Percentiles rank a stretch among this genome's conserved stretches.
Conservation (phyloP, 2,329 filamentous ascomycete genomes). For the Alternaria metachromatica region DNA sequence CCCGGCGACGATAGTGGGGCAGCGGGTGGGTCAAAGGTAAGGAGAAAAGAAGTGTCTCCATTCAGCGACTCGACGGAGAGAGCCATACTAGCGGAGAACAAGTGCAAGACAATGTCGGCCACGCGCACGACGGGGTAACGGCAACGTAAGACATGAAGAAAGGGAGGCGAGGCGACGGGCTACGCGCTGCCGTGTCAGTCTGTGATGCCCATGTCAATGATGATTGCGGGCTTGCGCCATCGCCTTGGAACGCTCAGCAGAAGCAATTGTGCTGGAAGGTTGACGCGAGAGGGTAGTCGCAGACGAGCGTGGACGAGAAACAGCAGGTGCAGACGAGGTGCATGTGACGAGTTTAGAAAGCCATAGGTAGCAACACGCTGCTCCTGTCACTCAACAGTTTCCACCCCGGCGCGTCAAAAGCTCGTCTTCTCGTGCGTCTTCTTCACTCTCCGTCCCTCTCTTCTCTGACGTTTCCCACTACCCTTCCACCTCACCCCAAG, state of each 20-base stretch:
- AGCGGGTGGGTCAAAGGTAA: conserved; percentile 66
- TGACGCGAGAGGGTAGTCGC: conserved; percentile 13
- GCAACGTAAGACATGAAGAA: conserved; percentile 3
- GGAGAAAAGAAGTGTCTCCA: conserved; percentile 68
- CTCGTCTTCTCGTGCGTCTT: not conserved
- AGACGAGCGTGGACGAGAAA: conserved; percentile 6
- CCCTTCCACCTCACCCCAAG: not conserved
- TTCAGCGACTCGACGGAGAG: conserved; percentile 70
- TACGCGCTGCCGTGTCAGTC: conserved; percentile 4
- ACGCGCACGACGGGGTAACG: conserved; percentile 2
- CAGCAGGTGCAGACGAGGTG: conserved; percentile 16
- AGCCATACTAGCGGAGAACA: conserved; percentile 58
- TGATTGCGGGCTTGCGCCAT: conserved; percentile 7
- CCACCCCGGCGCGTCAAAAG: not conserved
- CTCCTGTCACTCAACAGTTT: conserved; percentile 1
- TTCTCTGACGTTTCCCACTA: not conserved
- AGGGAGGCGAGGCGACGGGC: not conserved
- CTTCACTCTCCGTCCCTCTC: not conserved
- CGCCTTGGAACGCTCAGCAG: conserved; percentile 3
- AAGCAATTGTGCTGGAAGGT: conserved; percentile 12
- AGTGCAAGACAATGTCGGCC: conserved; percentile 4
- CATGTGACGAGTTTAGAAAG: conserved; percentile 8
- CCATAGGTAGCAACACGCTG: not conserved
- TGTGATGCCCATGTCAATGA: conserved; percentile 14
- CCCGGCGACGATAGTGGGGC: conserved; percentile 48